Conservation (phyloP, 345 rosid genomes). For the Punica granatum region DNA sequence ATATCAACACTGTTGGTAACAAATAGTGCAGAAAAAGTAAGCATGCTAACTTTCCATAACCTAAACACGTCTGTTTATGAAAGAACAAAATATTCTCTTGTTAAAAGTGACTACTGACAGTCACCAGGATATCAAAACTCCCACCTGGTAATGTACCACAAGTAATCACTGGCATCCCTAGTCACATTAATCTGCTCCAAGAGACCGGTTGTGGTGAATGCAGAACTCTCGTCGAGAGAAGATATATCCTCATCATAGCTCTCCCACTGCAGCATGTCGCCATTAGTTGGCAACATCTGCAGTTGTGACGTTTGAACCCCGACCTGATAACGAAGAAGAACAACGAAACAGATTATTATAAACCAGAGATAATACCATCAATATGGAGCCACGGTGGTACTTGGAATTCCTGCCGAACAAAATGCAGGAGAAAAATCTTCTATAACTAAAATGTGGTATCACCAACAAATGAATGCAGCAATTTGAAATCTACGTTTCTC, state of each 20-base stretch:
- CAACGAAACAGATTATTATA: background rate
- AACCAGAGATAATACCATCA: background rate
- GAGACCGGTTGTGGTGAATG: constrained; percentile 62
- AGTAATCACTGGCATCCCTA: constrained; percentile 78
- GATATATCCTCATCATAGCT: constrained; percentile 81
- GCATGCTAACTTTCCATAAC: background rate
- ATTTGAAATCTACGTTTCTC: too few species aligned
- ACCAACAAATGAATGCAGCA: too few species aligned
- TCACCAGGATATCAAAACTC: background rate
- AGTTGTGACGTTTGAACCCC: constrained; percentile 92
- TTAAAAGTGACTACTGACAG: background rate
- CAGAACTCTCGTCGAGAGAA: constrained; percentile 54
- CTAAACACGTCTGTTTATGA: background rate
- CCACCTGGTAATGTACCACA: constrained; percentile 94
- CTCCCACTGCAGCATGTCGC: constrained; percentile 64
- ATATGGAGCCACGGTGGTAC: too few species aligned
- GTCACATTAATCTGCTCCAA: constrained; percentile 90
- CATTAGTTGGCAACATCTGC: constrained; percentile 73
- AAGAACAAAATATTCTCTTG: constrained; percentile 1
- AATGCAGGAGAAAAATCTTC: too few species aligned
- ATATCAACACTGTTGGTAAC: constrained; percentile 58
- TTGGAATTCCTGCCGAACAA: too few species aligned
- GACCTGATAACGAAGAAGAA: constrained; percentile 35
- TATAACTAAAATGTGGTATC: too few species aligned
- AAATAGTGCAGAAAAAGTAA: background rate